phyloP scores from a whole-genome alignment of 352 stramenopile genomes.

The Lagenidium giganteum region DNA sequence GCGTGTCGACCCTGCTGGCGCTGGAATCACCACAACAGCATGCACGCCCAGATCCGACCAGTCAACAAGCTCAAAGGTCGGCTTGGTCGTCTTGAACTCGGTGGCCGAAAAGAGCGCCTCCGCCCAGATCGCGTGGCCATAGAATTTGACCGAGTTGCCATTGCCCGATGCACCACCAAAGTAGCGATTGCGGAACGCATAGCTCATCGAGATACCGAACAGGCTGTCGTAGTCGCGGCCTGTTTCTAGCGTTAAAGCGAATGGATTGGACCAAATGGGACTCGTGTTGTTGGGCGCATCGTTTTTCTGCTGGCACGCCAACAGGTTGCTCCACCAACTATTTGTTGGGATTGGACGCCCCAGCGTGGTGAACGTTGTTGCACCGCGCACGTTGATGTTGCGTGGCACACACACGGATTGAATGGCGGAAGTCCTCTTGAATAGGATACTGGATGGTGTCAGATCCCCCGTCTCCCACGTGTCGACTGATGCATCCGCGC shows the following conservation, averaged over 20 bases:
- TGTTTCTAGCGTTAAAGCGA: constrained; percentile 42
- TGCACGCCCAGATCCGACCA: constrained; percentile 69
- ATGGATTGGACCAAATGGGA: constrained; percentile 70
- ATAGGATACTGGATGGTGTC: constrained; percentile 19
- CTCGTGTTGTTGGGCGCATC: constrained; percentile 32
- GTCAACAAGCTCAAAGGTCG: constrained; percentile 40
- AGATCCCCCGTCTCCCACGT: constrained; percentile 44
- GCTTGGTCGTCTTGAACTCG: constrained; percentile 39
- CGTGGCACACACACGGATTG: constrained; percentile 43
- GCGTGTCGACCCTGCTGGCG: no score
- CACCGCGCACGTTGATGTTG: constrained; percentile 40
- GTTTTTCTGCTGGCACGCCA: constrained; percentile 67
- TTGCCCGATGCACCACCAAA: constrained; percentile 34
- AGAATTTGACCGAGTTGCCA: constrained; percentile 43
- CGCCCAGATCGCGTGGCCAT: constrained; percentile 52
- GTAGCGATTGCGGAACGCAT: constrained; percentile 66
- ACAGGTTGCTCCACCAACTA: constrained; percentile 78
- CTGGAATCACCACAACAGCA: constrained; percentile 31
- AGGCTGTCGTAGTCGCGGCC: constrained; percentile 25
- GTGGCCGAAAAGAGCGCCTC: constrained; percentile 53
- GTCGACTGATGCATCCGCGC: no score
- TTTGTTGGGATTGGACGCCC: constrained; percentile 67
- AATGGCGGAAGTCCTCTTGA: constrained; percentile 33
- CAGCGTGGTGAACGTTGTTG: no score
- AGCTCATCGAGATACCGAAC: constrained; percentile 52